Conservation (phyloP, 768 basidiomycete species). For the Lactifluus piperatus region DNA sequence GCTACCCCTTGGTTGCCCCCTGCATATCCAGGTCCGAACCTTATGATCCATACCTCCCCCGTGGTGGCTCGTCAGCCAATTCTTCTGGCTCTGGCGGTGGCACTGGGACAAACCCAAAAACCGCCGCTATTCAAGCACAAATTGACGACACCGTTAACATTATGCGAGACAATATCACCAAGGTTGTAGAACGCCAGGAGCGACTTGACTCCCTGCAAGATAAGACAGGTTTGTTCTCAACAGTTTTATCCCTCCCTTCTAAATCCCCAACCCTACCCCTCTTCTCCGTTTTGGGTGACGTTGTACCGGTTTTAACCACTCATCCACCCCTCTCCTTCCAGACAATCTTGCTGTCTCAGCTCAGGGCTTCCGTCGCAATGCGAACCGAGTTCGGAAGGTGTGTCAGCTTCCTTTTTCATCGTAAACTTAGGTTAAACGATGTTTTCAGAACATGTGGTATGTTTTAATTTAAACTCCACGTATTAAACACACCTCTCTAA, state of each 20-base stretch:
- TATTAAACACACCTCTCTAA: background rate
- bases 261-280: background rate
- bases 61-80: constrained; percentile 59
- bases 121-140: constrained; percentile 91
- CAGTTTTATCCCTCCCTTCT: background rate
- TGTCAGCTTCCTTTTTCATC: constrained; percentile 24
- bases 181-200: constrained; percentile 93
- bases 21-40: constrained; percentile 75
- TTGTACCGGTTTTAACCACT: background rate
- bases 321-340: constrained; percentile 25
- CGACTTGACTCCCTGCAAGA: constrained; percentile 89
- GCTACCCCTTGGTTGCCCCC: constrained; percentile 9
- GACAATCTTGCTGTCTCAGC: constrained; percentile 97
- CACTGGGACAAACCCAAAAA: constrained; percentile 62
- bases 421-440: constrained; percentile 4
- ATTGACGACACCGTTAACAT: constrained; percentile 96
- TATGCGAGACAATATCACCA: constrained; percentile 97
- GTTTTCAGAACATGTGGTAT: constrained; percentile 80
- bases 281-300: background rate
- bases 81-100: constrained; percentile 34
- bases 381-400: constrained; percentile 96
- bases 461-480: constrained; percentile 23
- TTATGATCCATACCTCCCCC: constrained; percentile 97
- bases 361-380: constrained; percentile 97
- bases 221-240: constrained; percentile 76